These are phyloP conservation scores for Penicillium sp. DNA, from an alignment of 2,329 filamentous ascomycete species.

Conservation along the genomic window DNA sequence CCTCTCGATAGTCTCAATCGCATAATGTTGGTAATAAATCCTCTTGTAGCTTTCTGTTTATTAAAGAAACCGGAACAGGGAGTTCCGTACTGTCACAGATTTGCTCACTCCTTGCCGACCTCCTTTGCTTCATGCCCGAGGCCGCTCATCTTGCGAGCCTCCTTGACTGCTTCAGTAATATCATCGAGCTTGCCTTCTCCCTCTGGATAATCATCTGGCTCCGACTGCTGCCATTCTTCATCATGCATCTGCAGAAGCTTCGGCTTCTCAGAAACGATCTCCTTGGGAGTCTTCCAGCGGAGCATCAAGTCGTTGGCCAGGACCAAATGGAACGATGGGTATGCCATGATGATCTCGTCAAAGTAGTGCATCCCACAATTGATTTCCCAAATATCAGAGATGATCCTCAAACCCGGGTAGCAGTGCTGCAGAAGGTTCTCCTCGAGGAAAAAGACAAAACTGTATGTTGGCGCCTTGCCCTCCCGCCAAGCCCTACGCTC, in stretches of 20 bases:
- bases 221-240: neutral
- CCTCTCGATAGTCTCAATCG: neutral
- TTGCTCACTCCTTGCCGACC: neutral
- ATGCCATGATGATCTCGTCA: conserved; percentile 59
- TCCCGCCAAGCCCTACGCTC: conserved; percentile 34
- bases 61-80: neutral
- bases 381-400: conserved; percentile 59
- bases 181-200: neutral
- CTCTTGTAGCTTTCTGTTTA: neutral
- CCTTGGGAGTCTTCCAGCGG: conserved; percentile 62
- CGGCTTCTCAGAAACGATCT: neutral
- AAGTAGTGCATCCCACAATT: conserved; percentile 67
- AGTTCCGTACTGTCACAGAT: too few species aligned
- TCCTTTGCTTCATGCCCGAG: conserved; percentile 1
- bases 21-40: neutral
- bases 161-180: neutral
- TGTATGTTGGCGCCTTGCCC: conserved; percentile 25
- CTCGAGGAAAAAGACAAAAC: conserved; percentile 69
- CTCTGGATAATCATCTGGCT: neutral
- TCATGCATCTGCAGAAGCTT: neutral
- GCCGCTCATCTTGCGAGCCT: conserved; percentile 1
- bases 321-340: conserved; percentile 66
- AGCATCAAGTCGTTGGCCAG: conserved; percentile 72
- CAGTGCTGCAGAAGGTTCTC: conserved; percentile 60
- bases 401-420: conserved; percentile 67